phyloP scores from a whole-genome alignment of 2,329 filamentous ascomycete species.

The Chalaropsis ovoidea region DNA sequence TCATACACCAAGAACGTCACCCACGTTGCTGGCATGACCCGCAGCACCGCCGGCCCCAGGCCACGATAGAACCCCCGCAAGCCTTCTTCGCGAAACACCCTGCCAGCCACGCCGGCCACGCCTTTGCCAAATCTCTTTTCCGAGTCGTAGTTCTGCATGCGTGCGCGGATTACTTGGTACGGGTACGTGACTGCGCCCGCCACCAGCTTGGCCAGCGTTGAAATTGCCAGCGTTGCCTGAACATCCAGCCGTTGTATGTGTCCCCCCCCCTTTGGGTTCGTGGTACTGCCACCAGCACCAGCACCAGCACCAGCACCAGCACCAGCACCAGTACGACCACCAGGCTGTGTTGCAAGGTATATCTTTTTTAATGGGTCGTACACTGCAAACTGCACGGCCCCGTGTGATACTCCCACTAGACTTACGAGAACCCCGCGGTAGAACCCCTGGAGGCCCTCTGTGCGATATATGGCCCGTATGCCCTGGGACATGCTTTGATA shows the following conservation, averaged over 20 bases:
- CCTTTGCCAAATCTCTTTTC: slow-evolving; percentile 62
- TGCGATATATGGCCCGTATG: slow-evolving; percentile 51
- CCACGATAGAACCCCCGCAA: slow-evolving; percentile 82
- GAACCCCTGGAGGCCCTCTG: slow-evolving; percentile 69
- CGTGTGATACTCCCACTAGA: slow-evolving; percentile 78
- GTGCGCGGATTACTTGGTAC: slow-evolving; percentile 81
- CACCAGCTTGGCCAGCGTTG: slow-evolving; percentile 71
- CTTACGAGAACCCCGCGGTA: slow-evolving; percentile 80
- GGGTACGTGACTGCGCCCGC: slow-evolving; percentile 89
- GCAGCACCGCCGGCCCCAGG: slow-evolving; percentile 74
- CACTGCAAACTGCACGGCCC: slow-evolving; percentile 89
- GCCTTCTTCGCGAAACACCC: slow-evolving; percentile 73
- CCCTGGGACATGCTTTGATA: slow-evolving; percentile 72
- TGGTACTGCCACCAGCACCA: slow-evolving; percentile 17
- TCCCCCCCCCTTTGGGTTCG: slow-evolving; percentile 24
- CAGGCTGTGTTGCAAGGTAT: slow-evolving; percentile 39
- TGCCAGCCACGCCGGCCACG: slow-evolving; percentile 55
- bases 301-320: slow-evolving; percentile 33
- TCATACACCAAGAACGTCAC: slow-evolving; percentile 96
- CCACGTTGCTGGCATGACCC: slow-evolving; percentile 89
- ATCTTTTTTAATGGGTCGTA: slow-evolving; percentile 62
- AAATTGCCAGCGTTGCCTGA: slow-evolving; percentile 69
- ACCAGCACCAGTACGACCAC: slow-evolving; percentile 28
- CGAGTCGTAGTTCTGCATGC: slow-evolving; percentile 82
- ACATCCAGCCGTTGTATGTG: slow-evolving; percentile 35